Evolutionary conservation across 2,329 filamentous ascomycete species (phyloP).

Genomic region (Stromatinia cepivora): DNA sequence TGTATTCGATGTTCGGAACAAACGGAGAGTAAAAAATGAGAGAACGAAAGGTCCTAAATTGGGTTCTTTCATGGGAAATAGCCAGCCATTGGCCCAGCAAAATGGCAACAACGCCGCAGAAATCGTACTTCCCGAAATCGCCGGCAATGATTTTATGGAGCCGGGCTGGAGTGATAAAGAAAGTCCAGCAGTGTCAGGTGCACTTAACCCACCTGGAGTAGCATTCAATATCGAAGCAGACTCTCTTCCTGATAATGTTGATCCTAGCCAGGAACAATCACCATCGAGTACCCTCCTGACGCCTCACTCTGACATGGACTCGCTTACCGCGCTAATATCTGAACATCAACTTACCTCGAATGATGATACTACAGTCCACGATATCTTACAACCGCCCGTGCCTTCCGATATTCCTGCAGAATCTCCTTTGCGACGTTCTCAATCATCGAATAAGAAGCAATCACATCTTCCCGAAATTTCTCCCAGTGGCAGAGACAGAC

Average conservation of each 20-base stretch:
- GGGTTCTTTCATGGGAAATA: neutral
- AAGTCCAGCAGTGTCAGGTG: constrained; percentile 22
- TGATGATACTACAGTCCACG: constrained; percentile 14
- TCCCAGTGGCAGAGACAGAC: constrained; percentile 42
- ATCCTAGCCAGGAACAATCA: constrained; percentile 3
- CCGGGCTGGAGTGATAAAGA: constrained; percentile 21
- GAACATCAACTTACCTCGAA: constrained; percentile 30
- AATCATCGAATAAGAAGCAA: constrained; percentile 32
- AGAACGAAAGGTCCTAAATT: constrained; percentile 28
- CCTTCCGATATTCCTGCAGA: constrained; percentile 25
- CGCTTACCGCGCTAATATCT: constrained; percentile 35
- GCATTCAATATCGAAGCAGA: constrained; percentile 30
- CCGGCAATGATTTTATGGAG: neutral
- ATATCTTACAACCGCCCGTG: constrained; percentile 10
- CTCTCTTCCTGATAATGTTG: constrained; percentile 22
- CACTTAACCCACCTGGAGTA: constrained; percentile 27
- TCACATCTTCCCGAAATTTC: constrained; percentile 34
- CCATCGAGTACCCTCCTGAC: constrained; percentile 23
- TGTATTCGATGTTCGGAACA: constrained; percentile 59
- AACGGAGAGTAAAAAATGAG: constrained; percentile 34
- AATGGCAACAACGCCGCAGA: neutral
- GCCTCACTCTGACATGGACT: constrained; percentile 36
- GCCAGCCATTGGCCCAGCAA: neutral
- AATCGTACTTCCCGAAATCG: neutral
- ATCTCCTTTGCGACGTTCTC: constrained; percentile 34